These are phyloP conservation scores for Metarhizium album DNA, from an alignment of 2,329 filamentous ascomycete species.

Conservation along the genomic window DNA sequence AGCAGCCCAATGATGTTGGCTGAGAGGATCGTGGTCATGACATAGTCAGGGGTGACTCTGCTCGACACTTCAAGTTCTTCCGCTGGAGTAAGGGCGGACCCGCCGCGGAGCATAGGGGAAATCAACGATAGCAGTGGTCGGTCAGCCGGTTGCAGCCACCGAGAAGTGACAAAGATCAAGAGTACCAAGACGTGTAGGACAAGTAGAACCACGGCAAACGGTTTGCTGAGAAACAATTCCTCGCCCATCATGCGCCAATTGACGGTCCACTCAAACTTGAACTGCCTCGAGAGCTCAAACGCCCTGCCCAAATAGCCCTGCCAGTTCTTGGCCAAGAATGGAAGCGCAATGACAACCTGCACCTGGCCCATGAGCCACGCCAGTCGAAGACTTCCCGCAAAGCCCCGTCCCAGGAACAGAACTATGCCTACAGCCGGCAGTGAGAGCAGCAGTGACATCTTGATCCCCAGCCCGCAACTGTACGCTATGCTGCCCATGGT, in stretches of 20 bases:
- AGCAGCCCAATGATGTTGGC: slow-evolving; percentile 72
- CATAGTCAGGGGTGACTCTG: slow-evolving; percentile 57
- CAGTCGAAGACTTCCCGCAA: slow-evolving; percentile 53
- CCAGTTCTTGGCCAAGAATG: slow-evolving; percentile 58
- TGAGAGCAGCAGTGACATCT: slow-evolving; percentile 82
- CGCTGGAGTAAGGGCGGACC: slow-evolving; percentile 33
- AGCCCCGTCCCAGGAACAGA: slow-evolving; percentile 62
- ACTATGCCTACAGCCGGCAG: slow-evolving; percentile 72
- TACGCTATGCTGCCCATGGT: slow-evolving; percentile 61
- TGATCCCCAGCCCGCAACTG: slow-evolving; percentile 74
- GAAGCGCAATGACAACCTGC: slow-evolving; percentile 57
- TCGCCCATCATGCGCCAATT: slow-evolving; percentile 97
- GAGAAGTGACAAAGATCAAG: slow-evolving; percentile 49
- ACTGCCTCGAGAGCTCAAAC: slow-evolving; percentile 84
- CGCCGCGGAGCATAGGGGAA: slow-evolving; percentile 28
- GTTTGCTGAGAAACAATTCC: slow-evolving; percentile 57
- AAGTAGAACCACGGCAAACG: slow-evolving; percentile 60
- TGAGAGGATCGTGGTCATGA: slow-evolving; percentile 65
- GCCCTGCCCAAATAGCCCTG: slow-evolving; percentile 67
- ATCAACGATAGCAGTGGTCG: slow-evolving; percentile 46
- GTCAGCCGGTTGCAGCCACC: slow-evolving; percentile 63
- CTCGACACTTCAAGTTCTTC: slow-evolving; percentile 47
- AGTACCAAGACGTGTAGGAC: slow-evolving; percentile 56
- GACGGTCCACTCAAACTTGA: slow-evolving; percentile 97
- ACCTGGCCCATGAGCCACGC: slow-evolving; percentile 63